Percentiles rank a stretch among this genome's conserved stretches.
Conservation (phyloP, 1,284 basidiomycete genomes). For the Ganoderma leucocontextum region DNA sequence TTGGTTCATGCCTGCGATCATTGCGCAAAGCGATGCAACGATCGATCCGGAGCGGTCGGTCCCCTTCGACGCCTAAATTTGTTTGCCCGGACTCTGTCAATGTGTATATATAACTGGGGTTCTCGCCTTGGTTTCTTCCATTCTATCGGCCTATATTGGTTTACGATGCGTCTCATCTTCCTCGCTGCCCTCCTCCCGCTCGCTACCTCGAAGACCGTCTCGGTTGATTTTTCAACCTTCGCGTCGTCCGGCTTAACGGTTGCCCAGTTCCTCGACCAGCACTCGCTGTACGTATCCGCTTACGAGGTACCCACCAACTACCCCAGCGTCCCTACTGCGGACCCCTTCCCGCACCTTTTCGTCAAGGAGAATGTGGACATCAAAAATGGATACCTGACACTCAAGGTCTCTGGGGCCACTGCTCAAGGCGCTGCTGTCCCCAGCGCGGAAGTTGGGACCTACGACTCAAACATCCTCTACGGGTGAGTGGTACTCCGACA, state of each 20-base stretch:
- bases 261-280: conserved; percentile 11
- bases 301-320: not conserved
- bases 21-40: not conserved
- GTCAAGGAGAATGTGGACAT: conserved; percentile 5
- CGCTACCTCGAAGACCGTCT: conserved; percentile 3
- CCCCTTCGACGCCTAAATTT: not conserved
- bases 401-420: conserved; percentile 7
- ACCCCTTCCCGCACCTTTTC: conserved; percentile 6
- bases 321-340: not conserved
- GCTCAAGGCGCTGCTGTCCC: not conserved
- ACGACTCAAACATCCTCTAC: conserved; percentile 11
- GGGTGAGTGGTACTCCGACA: not conserved
- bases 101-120: not conserved
- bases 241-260: conserved; percentile 11
- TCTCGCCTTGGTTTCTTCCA: not conserved
- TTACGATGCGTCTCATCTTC: not conserved
- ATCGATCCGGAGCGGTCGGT: not conserved
- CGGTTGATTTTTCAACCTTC: conserved; percentile 11
- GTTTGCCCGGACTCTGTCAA: not conserved
- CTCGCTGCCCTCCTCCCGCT: conserved; percentile 4
- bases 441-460: conserved; percentile 9
- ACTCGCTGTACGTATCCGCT: not conserved
- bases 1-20: not conserved
- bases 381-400: conserved; percentile 10
- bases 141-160: not conserved